Evolutionary conservation across 1,284 basidiomycete genomes (phyloP), one percentile per base, ranked within the genome.

Genomic region (Vanrija pseudolonga): DNA sequence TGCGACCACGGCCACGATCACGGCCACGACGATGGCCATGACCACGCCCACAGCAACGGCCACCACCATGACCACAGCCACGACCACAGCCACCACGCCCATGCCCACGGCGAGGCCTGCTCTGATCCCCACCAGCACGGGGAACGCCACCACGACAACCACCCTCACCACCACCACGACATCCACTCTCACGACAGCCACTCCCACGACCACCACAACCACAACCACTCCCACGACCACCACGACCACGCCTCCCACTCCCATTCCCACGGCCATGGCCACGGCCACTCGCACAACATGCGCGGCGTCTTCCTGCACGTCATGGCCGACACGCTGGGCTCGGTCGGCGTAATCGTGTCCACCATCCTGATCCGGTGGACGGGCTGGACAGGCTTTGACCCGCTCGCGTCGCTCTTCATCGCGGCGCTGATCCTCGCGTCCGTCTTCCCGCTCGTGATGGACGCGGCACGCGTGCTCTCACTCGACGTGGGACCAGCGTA

Each of bases 371-470:
- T 99, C 63, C 86, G 95, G 65, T 87, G 87, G 56, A 98, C 96
- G 65, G 95, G 95, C n/a, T 98, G 94, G 94, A 98, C 96, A 3
- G 94, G 94, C 17, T 99, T 98, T 71, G 96, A 99, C 75, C 96
- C 96, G 3, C 93, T 99, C 58, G 96, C 96, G 0, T 96, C 92
- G 11, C 80, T 99, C 38, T 94, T 99, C 72, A 99, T 99, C 65
- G 96, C 96, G 1, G 78, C 90, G 9, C 80, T 99, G 60, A 99
- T 99, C 65, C 89, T 92, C 24, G 95, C 89, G 3, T 93, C 90
- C 66, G 96, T 98, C 19, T 81, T 96, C 19, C 96, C 96, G 8
- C 84, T 99, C 39, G 92, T 99, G 19, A 82, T 95, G 56, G 96
- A 98, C 71, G 89, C 89, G 0, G 95, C 90, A 0, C 86, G 85